phyloP scores from a whole-genome alignment of 257 asterid genomes.

The Solanum bulbocastanum region DNA sequence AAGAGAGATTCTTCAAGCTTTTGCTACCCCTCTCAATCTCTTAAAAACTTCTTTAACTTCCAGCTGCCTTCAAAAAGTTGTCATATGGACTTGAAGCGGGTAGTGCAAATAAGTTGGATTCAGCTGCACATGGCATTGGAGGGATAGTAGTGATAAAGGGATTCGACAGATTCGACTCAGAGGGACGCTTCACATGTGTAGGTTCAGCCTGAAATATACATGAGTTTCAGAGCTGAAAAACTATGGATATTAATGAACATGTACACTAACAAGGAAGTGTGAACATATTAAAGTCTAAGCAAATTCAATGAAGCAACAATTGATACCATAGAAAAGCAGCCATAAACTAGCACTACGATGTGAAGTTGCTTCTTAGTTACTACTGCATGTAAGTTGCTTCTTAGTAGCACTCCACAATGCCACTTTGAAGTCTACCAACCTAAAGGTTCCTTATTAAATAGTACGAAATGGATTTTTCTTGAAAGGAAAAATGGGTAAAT shows the following conservation, averaged over 20 bases:
- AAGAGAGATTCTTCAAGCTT: neutral
- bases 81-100: conserved; percentile 71
- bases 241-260: neutral
- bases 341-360: neutral
- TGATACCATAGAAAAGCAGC: neutral
- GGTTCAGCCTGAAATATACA: neutral
- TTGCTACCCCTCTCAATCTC: neutral
- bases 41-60: conserved; percentile 23
- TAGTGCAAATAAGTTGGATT: conserved; percentile 30
- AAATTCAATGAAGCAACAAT: neutral
- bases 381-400: neutral
- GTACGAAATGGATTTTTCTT: neutral
- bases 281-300: neutral
- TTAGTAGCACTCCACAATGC: neutral
- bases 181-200: neutral
- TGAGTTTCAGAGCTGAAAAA: neutral
- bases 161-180: conserved; percentile 11
- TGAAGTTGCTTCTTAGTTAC: neutral
- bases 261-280: neutral
- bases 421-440: neutral
- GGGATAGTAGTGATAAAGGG: conserved; percentile 2
- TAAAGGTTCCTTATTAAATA: neutral
- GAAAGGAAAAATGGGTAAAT: neutral
- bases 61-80: conserved; percentile 77
- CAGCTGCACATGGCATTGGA: conserved; percentile 29